Conservation (phyloP, 1,284 basidiomycete species). For the Boletus subluridellus region DNA sequence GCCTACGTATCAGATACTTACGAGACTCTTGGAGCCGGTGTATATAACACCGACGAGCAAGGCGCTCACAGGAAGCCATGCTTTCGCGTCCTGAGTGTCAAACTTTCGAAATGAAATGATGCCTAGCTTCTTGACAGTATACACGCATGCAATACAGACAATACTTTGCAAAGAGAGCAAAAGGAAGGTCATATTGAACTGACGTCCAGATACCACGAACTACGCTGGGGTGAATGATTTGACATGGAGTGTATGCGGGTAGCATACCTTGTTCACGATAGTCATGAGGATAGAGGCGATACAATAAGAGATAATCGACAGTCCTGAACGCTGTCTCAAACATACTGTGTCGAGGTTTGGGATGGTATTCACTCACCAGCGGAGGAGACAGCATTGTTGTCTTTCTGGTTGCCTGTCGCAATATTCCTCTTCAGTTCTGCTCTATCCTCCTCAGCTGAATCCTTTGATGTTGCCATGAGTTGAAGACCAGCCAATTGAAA, state of each 20-base stretch:
- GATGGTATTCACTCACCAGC: conserved; percentile 20
- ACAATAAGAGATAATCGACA: conserved; percentile 89
- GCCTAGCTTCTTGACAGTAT: conserved; percentile 70
- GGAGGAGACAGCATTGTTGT: conserved; percentile 19
- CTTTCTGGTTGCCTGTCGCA: conserved; percentile 27
- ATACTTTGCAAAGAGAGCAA: conserved; percentile 88
- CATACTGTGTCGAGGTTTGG: not conserved
- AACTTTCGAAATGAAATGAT: conserved; percentile 88
- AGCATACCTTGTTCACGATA: conserved; percentile 87
- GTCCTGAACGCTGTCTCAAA: conserved; percentile 40
- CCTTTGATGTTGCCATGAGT: conserved; percentile 20
- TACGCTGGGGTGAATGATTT: conserved; percentile 32
- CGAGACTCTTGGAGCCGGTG: conserved; percentile 95
- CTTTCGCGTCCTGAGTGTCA: conserved; percentile 80
- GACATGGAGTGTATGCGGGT: not conserved
- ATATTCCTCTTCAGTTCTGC: conserved; percentile 33
- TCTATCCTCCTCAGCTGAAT: conserved; percentile 20
- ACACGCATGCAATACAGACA: conserved; percentile 82
- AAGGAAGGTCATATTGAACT: conserved; percentile 98
- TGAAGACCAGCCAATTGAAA: not conserved
- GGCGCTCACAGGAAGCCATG: conserved; percentile 94
- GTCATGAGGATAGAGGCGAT: conserved; percentile 97
- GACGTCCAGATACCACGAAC: conserved; percentile 91
- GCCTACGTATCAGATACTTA: conserved; percentile 40
- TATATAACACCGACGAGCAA: conserved; percentile 95